A percentile compares a stretch with the other conserved stretches of the same genome.
Evolutionary conservation across 2,329 filamentous ascomycete genomes (phyloP).

Genomic region (Exophiala dermatitidis): DNA sequence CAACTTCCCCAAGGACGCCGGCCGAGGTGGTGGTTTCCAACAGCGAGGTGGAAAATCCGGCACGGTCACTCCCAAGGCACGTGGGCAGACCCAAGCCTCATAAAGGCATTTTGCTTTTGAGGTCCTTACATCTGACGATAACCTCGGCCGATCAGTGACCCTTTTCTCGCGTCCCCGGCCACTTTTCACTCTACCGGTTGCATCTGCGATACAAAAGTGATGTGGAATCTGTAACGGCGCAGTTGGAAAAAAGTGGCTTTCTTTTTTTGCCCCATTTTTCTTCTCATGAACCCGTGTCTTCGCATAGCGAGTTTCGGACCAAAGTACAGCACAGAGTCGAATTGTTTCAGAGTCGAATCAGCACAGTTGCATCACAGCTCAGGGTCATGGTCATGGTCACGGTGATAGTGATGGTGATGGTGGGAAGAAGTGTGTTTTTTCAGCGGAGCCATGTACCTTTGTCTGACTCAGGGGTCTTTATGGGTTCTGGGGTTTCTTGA

Average conservation of each 20-base stretch:
- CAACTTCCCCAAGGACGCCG: conserved; percentile 61
- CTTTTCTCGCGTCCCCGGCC: background rate
- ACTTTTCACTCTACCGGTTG: conserved; percentile 8
- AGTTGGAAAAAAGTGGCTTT: conserved; percentile 24
- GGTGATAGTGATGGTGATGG: conserved; percentile 8
- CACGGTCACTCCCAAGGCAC: conserved; percentile 44
- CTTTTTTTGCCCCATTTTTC: conserved; percentile 4
- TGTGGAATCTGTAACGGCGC: conserved; percentile 18
- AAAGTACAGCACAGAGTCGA: conserved; percentile 12
- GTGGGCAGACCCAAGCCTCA: conserved; percentile 41
- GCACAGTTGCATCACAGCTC: conserved; percentile 8
- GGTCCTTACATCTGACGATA: background rate
- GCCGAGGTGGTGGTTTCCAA: conserved; percentile 59
- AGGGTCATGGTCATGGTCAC: conserved; percentile 5
- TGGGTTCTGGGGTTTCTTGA: conserved; percentile 4
- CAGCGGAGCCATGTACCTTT: conserved; percentile 80
- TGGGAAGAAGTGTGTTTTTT: conserved; percentile 62
- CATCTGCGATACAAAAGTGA: conserved; percentile 17
- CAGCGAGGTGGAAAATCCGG: conserved; percentile 57
- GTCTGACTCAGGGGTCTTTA: conserved; percentile 48
- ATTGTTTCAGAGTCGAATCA: conserved; percentile 4
- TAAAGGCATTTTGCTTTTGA: conserved; percentile 25
- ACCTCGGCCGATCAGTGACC: background rate
- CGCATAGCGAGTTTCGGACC: conserved; percentile 22
- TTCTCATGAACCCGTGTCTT: conserved; percentile 6